Conservation (phyloP, 2,329 filamentous ascomycete species). For the Talaromyces amestolkiae region DNA sequence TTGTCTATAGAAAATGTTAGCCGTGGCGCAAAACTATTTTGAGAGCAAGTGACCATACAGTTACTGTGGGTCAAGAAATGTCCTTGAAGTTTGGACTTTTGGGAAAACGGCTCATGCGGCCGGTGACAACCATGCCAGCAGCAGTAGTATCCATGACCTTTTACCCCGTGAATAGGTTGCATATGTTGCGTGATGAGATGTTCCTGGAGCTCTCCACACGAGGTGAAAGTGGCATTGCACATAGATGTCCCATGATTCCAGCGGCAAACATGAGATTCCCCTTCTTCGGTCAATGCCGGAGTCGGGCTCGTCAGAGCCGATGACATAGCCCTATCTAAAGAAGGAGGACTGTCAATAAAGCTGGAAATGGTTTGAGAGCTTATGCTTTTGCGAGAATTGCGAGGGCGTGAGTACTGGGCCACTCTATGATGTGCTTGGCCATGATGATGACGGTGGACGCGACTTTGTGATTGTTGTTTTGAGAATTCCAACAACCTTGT, state of each 20-base stretch:
- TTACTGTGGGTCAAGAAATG: conserved; percentile 47
- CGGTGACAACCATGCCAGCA: conserved; percentile 45
- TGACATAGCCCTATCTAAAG: conserved; percentile 34
- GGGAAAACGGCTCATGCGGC: conserved; percentile 44
- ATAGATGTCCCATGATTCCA: conserved; percentile 32
- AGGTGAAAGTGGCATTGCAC: conserved; percentile 38
- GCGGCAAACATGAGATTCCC: conserved; percentile 39
- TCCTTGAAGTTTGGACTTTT: conserved; percentile 46
- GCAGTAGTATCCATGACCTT: conserved; percentile 45
- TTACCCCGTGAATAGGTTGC: conserved; percentile 36
- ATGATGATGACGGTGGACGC: conserved; percentile 31
- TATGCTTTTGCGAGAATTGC: conserved; percentile 36
- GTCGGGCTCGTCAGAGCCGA: conserved; percentile 40
- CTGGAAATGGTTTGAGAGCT: conserved; percentile 39
- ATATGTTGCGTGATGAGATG: conserved; percentile 40
- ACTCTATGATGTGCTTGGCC: conserved; percentile 36
- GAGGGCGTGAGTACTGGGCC: conserved; percentile 36
- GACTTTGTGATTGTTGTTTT: conserved; percentile 27
- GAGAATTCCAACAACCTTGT: conserved; percentile 22
- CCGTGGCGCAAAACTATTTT: neutral
- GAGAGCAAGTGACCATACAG: conserved; percentile 29
- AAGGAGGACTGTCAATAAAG: conserved; percentile 38
- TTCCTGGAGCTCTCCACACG: conserved; percentile 39
- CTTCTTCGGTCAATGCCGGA: conserved; percentile 28
- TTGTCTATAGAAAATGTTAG: conserved; percentile 33